Evolutionary conservation across 78 protist genomes (phyloP), one percentile per base, ranked within the genome.

Genomic region (Pigoraptor vietnamica): DNA sequence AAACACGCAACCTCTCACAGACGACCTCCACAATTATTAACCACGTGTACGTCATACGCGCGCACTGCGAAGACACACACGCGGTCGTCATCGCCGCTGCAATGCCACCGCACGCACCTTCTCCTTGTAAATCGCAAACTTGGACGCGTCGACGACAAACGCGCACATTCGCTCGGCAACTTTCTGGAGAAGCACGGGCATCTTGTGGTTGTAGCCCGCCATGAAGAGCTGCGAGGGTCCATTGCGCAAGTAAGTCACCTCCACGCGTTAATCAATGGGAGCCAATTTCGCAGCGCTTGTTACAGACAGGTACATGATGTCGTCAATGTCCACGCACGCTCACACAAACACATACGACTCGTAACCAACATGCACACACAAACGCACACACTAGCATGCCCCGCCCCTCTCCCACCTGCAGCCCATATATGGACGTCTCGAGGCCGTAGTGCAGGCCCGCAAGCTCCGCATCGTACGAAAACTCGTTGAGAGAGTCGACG

Each of bases 381-480:
- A 48, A 14, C 67, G 67, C 29, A 48, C 6, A 14, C 67, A 48
- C 6, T 6, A 48, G 14, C 67, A 48, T 48, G 29, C 6, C 29
- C n/a, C n/a, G n/a, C n/a, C n/a, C n/a, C n/a, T n/a, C n/a, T n/a
- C 14, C 29, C 14, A 48, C 67, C 67, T 48, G 67, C 67, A 48
- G 67, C 67, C 67, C 67, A 48, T 48, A 48, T 48, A 48, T 48
- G 6, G 36, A 81, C 25, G 21, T 36, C 39, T 33, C 40, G 38
- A 92, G 2, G 23, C 1, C 83, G 40, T 82, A 83, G 36, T 24
- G 0, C 25, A 92, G 87, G 0, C 94, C 94, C 0, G 89, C 94
- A 19, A 92, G 19, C 2, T 32, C 34, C 23, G 94, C 94, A 14
- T 39, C 40, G 55, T 92, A 92, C 32, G 92, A 0, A 10, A 39